These are phyloP conservation scores for Acacia acuminata DNA, from an alignment of 306 rosid genomes.

Conservation along the genomic window DNA sequence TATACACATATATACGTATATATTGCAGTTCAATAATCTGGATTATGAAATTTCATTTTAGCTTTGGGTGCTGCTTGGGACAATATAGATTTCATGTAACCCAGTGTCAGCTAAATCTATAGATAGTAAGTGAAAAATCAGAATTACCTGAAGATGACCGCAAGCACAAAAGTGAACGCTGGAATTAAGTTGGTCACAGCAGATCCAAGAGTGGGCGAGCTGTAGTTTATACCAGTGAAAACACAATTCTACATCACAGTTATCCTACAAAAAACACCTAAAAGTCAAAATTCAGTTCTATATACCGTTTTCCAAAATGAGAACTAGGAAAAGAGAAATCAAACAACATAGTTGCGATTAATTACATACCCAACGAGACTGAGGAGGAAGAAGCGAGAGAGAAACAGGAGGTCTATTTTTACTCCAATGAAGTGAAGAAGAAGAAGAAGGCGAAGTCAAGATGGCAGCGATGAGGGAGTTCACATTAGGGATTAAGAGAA, in stretches of 20 bases:
- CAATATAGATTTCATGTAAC: neutral
- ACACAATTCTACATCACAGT: slow-evolving; percentile 56
- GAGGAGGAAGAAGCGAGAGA: slow-evolving; percentile 45
- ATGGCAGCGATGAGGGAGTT: neutral
- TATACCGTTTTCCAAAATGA: neutral
- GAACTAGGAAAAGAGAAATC: neutral
- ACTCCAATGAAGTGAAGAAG: slow-evolving; percentile 10
- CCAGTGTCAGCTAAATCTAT: neutral
- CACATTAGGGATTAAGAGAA: neutral
- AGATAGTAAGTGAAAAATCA: neutral
- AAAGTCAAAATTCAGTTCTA: neutral
- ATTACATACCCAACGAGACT: slow-evolving; percentile 45
- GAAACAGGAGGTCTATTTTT: slow-evolving; percentile 35
- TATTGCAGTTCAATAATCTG: neutral
- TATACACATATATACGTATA: neutral
- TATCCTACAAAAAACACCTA: slow-evolving; percentile 38
- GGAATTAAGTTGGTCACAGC: slow-evolving; percentile 57
- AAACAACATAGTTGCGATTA: neutral
- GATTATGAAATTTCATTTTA: neutral
- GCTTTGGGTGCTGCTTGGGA: neutral
- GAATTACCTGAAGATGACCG: slow-evolving; percentile 40
- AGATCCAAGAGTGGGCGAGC: slow-evolving; percentile 58
- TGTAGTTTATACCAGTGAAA: slow-evolving; percentile 49
- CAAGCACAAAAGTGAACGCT: slow-evolving; percentile 51
- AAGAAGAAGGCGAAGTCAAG: neutral